These are phyloP conservation scores for Plectosphaerella plurivora DNA, from an alignment of 2,329 filamentous ascomycete genomes.

Conservation along the genomic window DNA sequence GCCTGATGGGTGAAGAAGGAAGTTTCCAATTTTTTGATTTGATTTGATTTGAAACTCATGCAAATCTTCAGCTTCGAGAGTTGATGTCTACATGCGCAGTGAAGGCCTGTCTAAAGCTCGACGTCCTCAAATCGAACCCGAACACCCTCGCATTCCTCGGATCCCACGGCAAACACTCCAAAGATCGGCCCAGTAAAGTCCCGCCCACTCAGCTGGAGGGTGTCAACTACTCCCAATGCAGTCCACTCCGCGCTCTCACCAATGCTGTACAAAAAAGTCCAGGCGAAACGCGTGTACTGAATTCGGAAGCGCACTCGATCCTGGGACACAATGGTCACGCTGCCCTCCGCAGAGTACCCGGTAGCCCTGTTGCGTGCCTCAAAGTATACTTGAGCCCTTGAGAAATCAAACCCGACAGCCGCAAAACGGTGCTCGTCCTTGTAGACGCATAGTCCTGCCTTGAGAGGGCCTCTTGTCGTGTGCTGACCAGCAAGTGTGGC, in stretches of 20 bases:
- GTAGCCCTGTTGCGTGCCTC: neutral
- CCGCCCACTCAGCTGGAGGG: neutral
- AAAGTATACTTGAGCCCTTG: neutral
- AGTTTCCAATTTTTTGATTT: too few species aligned
- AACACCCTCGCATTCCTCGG: neutral
- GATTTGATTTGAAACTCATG: too few species aligned
- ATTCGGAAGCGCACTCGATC: neutral
- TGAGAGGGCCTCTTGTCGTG: neutral
- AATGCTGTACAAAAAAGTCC: neutral
- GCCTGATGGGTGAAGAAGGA: too few species aligned
- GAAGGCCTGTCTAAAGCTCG: neutral
- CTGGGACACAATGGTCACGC: neutral
- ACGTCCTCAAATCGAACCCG: neutral
- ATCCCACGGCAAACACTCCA: neutral
- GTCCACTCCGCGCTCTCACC: neutral
- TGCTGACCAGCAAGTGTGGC: neutral
- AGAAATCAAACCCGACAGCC: neutral
- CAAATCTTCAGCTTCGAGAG: too few species aligned
- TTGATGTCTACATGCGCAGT: too few species aligned
- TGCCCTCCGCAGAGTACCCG: neutral
- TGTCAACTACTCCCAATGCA: neutral
- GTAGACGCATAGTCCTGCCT: neutral
- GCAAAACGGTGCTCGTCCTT: slow-evolving; percentile 1
- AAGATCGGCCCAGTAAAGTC: slow-evolving; percentile 1
- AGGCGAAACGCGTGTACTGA: neutral